A percentile compares a stretch with the other conserved stretches of the same genome.
Conservation (phyloP, 345 rosid species). For the Pelargonium nanum region DNA sequence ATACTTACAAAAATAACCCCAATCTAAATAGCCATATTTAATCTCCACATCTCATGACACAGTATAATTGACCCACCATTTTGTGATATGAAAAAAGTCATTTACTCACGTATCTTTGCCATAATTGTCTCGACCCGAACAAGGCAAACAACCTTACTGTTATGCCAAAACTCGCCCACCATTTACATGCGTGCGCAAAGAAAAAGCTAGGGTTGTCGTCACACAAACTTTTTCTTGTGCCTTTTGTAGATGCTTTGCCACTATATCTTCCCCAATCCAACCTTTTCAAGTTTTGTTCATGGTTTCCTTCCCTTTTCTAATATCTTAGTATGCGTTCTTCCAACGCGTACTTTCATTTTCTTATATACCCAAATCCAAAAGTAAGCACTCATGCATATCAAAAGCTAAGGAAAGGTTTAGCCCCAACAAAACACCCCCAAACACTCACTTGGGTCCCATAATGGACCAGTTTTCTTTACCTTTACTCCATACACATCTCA, state of each 20-base stretch:
- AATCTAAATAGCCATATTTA: no score
- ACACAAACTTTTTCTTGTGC: conserved; percentile 12
- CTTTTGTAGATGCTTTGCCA: conserved; percentile 19
- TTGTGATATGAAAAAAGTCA: no score
- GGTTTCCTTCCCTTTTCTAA: not conserved
- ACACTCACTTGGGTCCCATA: conserved; percentile 11
- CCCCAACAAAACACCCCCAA: conserved; percentile 2
- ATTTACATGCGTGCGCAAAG: conserved; percentile 5
- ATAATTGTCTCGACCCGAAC: no score
- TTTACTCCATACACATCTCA: conserved; percentile 12
- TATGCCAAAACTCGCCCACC: no score
- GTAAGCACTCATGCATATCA: conserved; percentile 16
- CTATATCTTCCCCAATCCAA: conserved; percentile 9
- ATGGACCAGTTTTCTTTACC: conserved; percentile 15
- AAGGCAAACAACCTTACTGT: no score
- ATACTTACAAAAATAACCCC: no score
- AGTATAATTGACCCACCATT: no score
- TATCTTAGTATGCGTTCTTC: conserved; percentile 13
- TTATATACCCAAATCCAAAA: conserved; percentile 12
- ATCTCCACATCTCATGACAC: no score
- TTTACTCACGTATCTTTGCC: no score
- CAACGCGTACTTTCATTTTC: conserved; percentile 19
- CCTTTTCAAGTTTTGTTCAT: conserved; percentile 4
- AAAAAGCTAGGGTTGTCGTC: conserved; percentile 15
- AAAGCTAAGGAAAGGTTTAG: conserved; percentile 12